Conservation (phyloP, 805 yeast genomes). For the Candida boleticola region DNA sequence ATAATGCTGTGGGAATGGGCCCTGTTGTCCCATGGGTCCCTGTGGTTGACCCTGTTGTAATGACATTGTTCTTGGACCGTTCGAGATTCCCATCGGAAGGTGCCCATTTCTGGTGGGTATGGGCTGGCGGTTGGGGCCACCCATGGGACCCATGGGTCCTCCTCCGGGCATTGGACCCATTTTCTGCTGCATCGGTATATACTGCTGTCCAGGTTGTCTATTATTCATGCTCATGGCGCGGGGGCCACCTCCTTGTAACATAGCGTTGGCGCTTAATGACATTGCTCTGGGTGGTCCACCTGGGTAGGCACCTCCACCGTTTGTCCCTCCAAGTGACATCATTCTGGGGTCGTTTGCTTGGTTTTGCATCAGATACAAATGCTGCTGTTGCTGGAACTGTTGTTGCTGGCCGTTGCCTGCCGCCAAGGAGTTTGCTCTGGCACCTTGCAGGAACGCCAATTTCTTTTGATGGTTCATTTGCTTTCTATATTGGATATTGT, state of each 20-base stretch:
- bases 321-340: conserved; percentile 1
- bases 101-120: conserved; percentile 1
- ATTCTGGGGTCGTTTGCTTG: neutral
- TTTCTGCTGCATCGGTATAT: neutral
- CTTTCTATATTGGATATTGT: conserved; percentile 65
- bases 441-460: conserved; percentile 45
- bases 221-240: conserved; percentile 2
- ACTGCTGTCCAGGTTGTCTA: neutral
- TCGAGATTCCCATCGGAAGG: conserved; percentile 11
- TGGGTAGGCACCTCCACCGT: neutral
- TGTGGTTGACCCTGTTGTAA: conserved; percentile 7
- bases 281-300: conserved; percentile 2
- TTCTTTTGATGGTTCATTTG: conserved; percentile 68
- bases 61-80: conserved; percentile 20
- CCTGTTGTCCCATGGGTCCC: conserved; percentile 8
- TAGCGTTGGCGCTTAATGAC: conserved; percentile 3
- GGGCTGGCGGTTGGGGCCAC: neutral
- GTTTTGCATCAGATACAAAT: conserved; percentile 1
- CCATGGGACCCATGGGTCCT: conserved; percentile 1
- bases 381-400: neutral
- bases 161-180: neutral
- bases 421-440: conserved; percentile 39
- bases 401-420: neutral
- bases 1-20: conserved; percentile 4
- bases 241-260: conserved; percentile 2